Evolutionary conservation across 164 flowering plant genomes (phyloP).

Genomic region (Umbellularia californica): DNA sequence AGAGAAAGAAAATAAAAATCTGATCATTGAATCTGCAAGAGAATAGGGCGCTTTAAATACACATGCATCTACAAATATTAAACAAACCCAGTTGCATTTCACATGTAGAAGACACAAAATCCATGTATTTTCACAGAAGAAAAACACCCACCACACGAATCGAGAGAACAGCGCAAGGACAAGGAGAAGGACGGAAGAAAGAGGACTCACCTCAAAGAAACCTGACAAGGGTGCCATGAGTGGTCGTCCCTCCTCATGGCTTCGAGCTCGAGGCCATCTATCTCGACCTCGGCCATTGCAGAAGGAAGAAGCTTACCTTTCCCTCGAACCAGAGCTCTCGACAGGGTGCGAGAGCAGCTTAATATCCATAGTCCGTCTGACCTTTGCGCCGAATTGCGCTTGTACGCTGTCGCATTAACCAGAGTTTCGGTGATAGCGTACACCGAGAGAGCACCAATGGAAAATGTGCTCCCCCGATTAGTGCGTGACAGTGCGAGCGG

Average conservation of each 20-base stretch:
- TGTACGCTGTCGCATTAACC: not conserved
- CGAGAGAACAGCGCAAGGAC: not conserved
- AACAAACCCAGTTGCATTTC: not conserved
- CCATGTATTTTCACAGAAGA: no score
- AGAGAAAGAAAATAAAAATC: no score
- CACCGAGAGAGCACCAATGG: not conserved
- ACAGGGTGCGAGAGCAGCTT: not conserved
- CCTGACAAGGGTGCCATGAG: conserved; percentile 42
- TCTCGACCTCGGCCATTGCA: not conserved
- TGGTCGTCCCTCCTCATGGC: conserved; percentile 29
- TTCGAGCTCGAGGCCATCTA: conserved; percentile 21
- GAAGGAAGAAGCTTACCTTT: not conserved
- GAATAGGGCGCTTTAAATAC: no score
- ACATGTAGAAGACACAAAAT: no score
- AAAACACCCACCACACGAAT: not conserved
- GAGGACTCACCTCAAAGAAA: conserved; percentile 26
- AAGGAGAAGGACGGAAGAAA: not conserved
- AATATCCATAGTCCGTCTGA: not conserved
- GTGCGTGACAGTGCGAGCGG: no score
- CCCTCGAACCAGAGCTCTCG: not conserved
- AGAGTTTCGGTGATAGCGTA: not conserved
- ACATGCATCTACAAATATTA: not conserved
- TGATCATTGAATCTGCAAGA: no score
- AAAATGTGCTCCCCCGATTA: no score
- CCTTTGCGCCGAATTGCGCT: not conserved